Percentiles rank a stretch among this genome's conserved stretches.
phyloP scores from a whole-genome alignment of 495 filamentous ascomycete species.

The Bathelium albidoporum region DNA sequence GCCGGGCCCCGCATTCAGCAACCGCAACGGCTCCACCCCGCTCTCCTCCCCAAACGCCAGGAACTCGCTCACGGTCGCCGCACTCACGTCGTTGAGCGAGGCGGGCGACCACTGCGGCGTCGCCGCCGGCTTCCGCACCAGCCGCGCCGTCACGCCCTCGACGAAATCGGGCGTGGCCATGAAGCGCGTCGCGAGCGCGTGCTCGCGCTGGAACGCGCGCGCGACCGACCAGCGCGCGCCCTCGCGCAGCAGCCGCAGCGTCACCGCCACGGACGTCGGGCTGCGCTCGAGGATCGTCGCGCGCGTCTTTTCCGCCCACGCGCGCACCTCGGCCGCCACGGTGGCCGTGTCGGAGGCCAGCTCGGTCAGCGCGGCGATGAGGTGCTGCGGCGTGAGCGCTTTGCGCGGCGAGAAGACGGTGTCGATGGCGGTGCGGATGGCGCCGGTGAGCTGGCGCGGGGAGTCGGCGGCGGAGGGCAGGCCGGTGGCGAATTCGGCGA shows the following conservation, averaged over 20 bases:
- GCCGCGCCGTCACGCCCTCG: constrained; percentile 67
- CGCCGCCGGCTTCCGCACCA: constrained; percentile 54
- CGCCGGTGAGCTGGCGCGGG: constrained; percentile 51
- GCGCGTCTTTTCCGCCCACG: constrained; percentile 69
- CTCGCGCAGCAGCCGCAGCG: constrained; percentile 67
- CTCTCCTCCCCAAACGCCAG: constrained; percentile 46
- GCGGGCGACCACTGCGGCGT: constrained; percentile 62
- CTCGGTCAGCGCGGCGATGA: constrained; percentile 7
- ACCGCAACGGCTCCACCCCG: constrained; percentile 34
- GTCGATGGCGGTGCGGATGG: constrained; percentile 68
- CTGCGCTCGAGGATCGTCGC: constrained; percentile 61
- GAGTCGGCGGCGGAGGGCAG: constrained; percentile 52
- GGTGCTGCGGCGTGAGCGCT: not conserved
- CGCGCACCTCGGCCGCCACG: constrained; percentile 7
- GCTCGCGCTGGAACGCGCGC: constrained; percentile 73
- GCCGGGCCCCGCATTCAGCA: constrained; percentile 37
- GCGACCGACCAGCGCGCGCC: constrained; percentile 65
- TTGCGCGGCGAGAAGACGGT: constrained; percentile 23
- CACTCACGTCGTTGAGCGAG: constrained; percentile 49
- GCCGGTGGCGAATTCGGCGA: constrained; percentile 82
- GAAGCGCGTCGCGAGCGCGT: constrained; percentile 68
- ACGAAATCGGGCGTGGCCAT: constrained; percentile 82
- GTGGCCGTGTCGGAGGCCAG: constrained; percentile 11
- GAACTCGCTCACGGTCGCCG: constrained; percentile 44
- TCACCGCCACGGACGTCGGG: constrained; percentile 73